Evolutionary conservation across 176 grass and related monocot genomes (phyloP).

Genomic region (Elymus sibiricus): DNA sequence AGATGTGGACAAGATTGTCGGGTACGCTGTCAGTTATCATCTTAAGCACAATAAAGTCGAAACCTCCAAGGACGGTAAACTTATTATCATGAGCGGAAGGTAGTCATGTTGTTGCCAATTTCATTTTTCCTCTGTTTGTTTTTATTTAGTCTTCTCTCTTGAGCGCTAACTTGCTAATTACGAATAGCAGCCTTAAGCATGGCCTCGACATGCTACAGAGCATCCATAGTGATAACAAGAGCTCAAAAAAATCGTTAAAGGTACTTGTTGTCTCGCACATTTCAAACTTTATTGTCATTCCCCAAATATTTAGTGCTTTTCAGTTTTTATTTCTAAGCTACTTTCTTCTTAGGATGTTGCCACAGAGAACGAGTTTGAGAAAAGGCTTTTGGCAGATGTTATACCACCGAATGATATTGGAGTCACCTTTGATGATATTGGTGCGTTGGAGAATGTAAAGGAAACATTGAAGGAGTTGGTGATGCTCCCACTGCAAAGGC

Average conservation of each 20-base stretch:
- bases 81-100: conserved; percentile 67
- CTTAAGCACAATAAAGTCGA: conserved; percentile 67
- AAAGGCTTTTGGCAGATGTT: conserved; percentile 93
- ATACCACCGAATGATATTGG: conserved; percentile 98
- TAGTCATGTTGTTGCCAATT: conserved; percentile 11
- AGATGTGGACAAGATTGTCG: conserved; percentile 96
- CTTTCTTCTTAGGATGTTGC: conserved; percentile 73
- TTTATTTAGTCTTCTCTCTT: conserved; percentile 10
- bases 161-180: conserved; percentile 12
- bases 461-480: conserved; percentile 96
- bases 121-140: background rate
- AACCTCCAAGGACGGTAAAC: conserved; percentile 71
- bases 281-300: conserved; percentile 14
- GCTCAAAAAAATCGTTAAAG: conserved; percentile 95
- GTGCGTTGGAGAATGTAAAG: conserved; percentile 98
- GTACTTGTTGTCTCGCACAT: conserved; percentile 34
- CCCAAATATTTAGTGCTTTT: background rate
- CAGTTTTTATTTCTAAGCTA: background rate
- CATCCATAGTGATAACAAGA: conserved; percentile 94
- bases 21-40: conserved; percentile 93
- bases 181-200: conserved; percentile 73
- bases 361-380: conserved; percentile 99
- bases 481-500: conserved; percentile 98
- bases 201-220: conserved; percentile 87
- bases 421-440: conserved; percentile 98